A percentile compares a stretch with the other conserved stretches of the same genome.
These are phyloP conservation scores for Lipomyces spencermartinsiae DNA, from an alignment of 805 yeast genomes.

Conservation along the genomic window DNA sequence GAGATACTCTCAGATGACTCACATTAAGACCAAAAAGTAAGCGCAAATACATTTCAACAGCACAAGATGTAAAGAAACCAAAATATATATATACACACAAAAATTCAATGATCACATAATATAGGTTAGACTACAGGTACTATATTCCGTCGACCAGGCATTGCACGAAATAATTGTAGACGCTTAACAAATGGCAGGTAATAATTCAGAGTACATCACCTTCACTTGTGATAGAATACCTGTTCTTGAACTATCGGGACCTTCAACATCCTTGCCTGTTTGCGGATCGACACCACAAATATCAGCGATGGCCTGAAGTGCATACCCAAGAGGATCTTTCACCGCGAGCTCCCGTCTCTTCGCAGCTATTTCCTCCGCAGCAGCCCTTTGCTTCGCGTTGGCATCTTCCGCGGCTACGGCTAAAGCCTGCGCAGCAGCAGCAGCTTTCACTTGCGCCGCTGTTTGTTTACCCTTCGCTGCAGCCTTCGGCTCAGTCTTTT, in stretches of 20 bases:
- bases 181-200: background rate
- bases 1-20: too few relatives aligned
- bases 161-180: background rate
- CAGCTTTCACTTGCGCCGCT: constrained; percentile 17
- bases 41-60: too few relatives aligned
- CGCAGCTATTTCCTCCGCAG: constrained; percentile 27
- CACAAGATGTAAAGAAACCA: too few relatives aligned
- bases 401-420: constrained; percentile 14
- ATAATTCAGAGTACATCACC: background rate
- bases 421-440: background rate
- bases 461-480: constrained; percentile 4
- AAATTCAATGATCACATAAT: too few relatives aligned
- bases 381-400: constrained; percentile 19
- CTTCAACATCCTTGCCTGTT: constrained; percentile 22
- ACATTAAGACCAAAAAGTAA: too few relatives aligned
- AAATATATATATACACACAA: too few relatives aligned
- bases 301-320: constrained; percentile 31
- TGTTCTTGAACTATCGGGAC: background rate
- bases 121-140: too few relatives aligned
- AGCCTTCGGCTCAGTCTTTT: constrained; percentile 9
- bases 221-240: background rate
- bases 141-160: too few relatives aligned
- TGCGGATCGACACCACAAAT: constrained; percentile 29
- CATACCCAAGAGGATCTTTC: constrained; percentile 34
- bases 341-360: constrained; percentile 27